Conservation (phyloP, 805 yeast genomes). For the Candida quercuum region DNA sequence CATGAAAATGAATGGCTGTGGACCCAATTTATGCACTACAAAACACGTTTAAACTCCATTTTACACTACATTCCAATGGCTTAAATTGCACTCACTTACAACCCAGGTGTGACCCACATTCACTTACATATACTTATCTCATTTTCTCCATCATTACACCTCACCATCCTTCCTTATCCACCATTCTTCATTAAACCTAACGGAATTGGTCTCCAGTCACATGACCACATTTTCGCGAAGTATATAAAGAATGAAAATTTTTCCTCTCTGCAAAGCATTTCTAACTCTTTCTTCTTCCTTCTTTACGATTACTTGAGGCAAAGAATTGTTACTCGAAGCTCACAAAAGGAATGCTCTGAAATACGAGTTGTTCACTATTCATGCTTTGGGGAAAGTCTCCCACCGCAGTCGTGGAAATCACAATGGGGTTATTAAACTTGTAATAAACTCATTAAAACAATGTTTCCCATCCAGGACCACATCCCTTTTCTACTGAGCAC, state of each 20-base stretch:
- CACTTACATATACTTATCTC: too few relatives aligned
- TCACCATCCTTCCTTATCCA: background rate
- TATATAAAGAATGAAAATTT: background rate
- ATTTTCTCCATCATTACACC: too few relatives aligned
- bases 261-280: conserved; percentile 2
- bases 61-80: too few relatives aligned
- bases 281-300: background rate
- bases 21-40: too few relatives aligned
- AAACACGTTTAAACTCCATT: too few relatives aligned
- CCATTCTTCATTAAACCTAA: background rate
- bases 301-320: conserved; percentile 52
- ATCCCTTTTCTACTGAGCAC: background rate
- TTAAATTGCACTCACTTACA: too few relatives aligned
- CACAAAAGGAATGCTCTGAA: conserved; percentile 39
- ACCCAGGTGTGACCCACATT: too few relatives aligned
- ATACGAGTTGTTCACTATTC: conserved; percentile 11
- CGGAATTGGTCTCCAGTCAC: too few relatives aligned
- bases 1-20: too few relatives aligned
- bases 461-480: too few relatives aligned
- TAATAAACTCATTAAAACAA: conserved; percentile 28
- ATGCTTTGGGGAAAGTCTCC: conserved; percentile 90
- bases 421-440: conserved; percentile 36
- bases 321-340: conserved; percentile 79
- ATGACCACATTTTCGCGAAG: background rate
- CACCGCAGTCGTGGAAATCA: conserved; percentile 69